These are phyloP conservation scores for Lactarius psammicola DNA, from an alignment of 768 basidiomycete species.

Conservation along the genomic window DNA sequence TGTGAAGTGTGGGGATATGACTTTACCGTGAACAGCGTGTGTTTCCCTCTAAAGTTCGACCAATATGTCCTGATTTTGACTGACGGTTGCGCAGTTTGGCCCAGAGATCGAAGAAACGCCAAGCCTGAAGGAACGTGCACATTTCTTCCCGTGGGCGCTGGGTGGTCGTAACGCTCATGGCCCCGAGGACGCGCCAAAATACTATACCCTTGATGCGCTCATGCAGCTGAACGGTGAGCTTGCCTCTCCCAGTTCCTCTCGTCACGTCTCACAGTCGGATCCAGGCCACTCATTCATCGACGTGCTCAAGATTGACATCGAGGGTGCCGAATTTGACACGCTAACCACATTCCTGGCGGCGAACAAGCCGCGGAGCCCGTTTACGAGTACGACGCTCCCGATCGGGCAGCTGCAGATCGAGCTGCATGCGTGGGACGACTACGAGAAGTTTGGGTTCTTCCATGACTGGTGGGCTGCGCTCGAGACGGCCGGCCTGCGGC, in stretches of 20 bases:
- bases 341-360: conserved; percentile 47
- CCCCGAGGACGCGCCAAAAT: conserved; percentile 45
- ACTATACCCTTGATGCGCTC: conserved; percentile 61
- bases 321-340: conserved; percentile 65
- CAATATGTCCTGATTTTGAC: neutral
- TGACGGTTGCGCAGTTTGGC: conserved; percentile 36
- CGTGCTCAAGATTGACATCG: conserved; percentile 70
- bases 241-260: neutral
- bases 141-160: conserved; percentile 43
- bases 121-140: conserved; percentile 38
- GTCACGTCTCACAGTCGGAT: neutral
- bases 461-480: conserved; percentile 69
- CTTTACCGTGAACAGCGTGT: conserved; percentile 39
- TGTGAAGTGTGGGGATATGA: conserved; percentile 47
- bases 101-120: conserved; percentile 42
- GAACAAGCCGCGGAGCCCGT: conserved; percentile 28
- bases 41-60: conserved; percentile 21
- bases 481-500: conserved; percentile 65
- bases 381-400: conserved; percentile 40
- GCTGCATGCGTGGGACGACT: conserved; percentile 48
- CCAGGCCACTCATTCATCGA: conserved; percentile 66
- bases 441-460: conserved; percentile 48
- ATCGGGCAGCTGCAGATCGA: conserved; percentile 73
- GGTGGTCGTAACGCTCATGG: conserved; percentile 47
- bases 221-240: conserved; percentile 60